phyloP scores from a whole-genome alignment of 2,329 filamentous ascomycete species.

The Pyrenophora seminiperda region DNA sequence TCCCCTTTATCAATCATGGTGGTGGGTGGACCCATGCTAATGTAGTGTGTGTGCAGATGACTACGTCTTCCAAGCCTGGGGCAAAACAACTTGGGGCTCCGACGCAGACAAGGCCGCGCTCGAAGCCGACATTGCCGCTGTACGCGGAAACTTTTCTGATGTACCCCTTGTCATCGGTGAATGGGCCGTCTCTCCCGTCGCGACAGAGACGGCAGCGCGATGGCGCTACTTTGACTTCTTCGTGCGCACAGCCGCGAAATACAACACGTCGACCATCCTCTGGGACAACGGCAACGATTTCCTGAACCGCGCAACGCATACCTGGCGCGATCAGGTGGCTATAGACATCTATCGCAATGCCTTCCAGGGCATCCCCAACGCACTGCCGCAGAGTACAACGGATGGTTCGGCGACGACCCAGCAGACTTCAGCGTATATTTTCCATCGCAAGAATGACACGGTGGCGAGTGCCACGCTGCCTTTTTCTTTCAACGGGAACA shows the following conservation, averaged over 20 bases:
- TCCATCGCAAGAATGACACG: slow-evolving; percentile 54
- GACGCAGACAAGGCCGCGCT: slow-evolving; percentile 59
- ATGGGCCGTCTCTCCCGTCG: slow-evolving; percentile 58
- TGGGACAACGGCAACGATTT: slow-evolving; percentile 67
- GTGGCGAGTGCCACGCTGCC: slow-evolving; percentile 54
- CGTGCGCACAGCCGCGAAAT: slow-evolving; percentile 54
- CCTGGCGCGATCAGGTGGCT: slow-evolving; percentile 59
- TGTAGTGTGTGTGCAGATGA: slow-evolving; percentile 30
- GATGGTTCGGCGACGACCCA: slow-evolving; percentile 55
- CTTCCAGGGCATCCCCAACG: slow-evolving; percentile 53
- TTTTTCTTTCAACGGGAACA: slow-evolving; percentile 62
- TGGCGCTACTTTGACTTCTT: slow-evolving; percentile 65
- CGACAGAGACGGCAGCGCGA: slow-evolving; percentile 60
- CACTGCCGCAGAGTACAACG: slow-evolving; percentile 58
- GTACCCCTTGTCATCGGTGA: slow-evolving; percentile 64
- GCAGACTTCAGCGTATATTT: slow-evolving; percentile 60
- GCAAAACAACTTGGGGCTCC: slow-evolving; percentile 65
- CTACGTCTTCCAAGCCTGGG: slow-evolving; percentile 56
- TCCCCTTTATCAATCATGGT: too few relatives aligned
- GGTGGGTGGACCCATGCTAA: too few relatives aligned
- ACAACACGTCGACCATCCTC: slow-evolving; percentile 58
- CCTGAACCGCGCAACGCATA: slow-evolving; percentile 55
- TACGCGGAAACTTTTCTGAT: slow-evolving; percentile 61
- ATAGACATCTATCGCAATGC: slow-evolving; percentile 57
- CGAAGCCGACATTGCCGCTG: slow-evolving; percentile 56